Evolutionary conservation across 2,329 filamentous ascomycete species (phyloP), one percentile per base, ranked within the genome.

Genomic region (Paramyrothecium sp.): DNA sequence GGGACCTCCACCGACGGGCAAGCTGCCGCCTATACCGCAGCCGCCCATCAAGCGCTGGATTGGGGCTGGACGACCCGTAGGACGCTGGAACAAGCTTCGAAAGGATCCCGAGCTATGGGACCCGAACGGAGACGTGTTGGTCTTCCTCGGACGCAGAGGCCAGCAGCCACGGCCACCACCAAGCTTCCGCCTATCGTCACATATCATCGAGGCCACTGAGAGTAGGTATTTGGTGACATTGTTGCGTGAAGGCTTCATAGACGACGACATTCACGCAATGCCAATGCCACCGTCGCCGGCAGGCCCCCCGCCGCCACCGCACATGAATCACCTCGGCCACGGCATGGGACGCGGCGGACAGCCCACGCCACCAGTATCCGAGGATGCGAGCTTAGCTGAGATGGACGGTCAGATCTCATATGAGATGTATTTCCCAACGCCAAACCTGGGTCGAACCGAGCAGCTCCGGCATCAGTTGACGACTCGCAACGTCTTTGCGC

Each of bases 401-500:
- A 64, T 74, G 7, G 81, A 84, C 58, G 82, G 81, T 2, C 79
- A 82, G 61, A 81, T 86, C 48, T 82, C 79, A 2, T 86, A 86
- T 58, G 81, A 88, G 65, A 82, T 90, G 69, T 85, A 82, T 71
- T 87, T 90, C 58, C 80, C 86, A 0, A 78, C 84, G 0, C 61
- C 76, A 2, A 77, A 81, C 41, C 64, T 81, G 44, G 78, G 66
- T 63, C 79, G 71, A 65, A 70, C 70, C 19, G 81, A 80, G 47
- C 80, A 79, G 55, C 76, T 81, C 2, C 77, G 84, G 1, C 79
- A 89, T 60, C 84, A 87, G 61, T 78, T 90, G 51, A 87, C 88
- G 0, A 88, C 87, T 1, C 82, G 88, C 20, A 91, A 90, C 64
- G 82, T 90, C 49, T 85, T 91, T 63, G 88, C 87, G 0, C 71